Conservation (phyloP, 2,329 filamentous ascomycete genomes). For the Dactylellina leptospora region DNA sequence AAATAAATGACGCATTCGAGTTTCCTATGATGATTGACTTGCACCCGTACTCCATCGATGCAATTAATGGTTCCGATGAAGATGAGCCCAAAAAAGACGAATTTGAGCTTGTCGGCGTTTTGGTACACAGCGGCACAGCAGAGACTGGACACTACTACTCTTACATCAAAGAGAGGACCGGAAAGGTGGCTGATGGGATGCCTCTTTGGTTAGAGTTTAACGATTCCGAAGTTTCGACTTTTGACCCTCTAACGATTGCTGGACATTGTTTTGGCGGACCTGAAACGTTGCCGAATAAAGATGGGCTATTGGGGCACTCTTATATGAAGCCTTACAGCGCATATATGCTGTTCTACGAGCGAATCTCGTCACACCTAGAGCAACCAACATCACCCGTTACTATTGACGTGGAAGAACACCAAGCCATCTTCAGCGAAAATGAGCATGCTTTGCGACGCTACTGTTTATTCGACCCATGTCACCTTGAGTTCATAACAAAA, state of each 20-base stretch:
- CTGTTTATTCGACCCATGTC: conserved; percentile 78
- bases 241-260: conserved; percentile 78
- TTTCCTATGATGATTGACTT: conserved; percentile 88
- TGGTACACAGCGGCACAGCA: conserved; percentile 91
- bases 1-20: conserved; percentile 94
- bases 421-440: conserved; percentile 76
- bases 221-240: conserved; percentile 80
- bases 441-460: conserved; percentile 77
- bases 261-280: conserved; percentile 80
- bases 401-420: conserved; percentile 61
- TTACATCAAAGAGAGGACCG: conserved; percentile 82
- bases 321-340: conserved; percentile 80
- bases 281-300: conserved; percentile 61
- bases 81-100: conserved; percentile 68
- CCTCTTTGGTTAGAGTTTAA: conserved; percentile 89
- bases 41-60: conserved; percentile 86
- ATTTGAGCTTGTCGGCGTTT: conserved; percentile 92
- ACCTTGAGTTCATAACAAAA: conserved; percentile 72
- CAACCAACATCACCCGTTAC: conserved; percentile 62
- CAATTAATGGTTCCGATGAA: conserved; percentile 64
- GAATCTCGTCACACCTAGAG: conserved; percentile 72
- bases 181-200: conserved; percentile 62
- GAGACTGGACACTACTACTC: conserved; percentile 98
- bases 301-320: conserved; percentile 34
- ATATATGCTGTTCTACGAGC: conserved; percentile 98